phyloP scores from a whole-genome alignment of 257 asterid species.

The Penstemon barbatus region DNA sequence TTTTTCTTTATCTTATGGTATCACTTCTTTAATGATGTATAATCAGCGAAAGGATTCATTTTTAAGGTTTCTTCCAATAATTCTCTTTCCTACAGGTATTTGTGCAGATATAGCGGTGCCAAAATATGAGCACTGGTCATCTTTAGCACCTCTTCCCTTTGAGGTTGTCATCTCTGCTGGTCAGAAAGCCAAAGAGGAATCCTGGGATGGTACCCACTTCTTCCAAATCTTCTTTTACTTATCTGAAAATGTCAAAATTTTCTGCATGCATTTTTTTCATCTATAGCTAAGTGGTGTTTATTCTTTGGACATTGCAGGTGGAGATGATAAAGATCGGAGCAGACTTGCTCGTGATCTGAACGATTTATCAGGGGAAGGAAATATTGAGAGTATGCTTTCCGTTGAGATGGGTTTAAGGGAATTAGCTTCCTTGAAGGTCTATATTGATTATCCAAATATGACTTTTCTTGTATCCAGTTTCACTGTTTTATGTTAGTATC shows the following conservation, averaged over 20 bases:
- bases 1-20: background rate
- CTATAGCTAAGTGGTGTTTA: conserved; percentile 26
- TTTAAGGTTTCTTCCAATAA: conserved; percentile 9
- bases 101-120: conserved; percentile 82
- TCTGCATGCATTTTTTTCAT: conserved; percentile 16
- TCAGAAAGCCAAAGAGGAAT: conserved; percentile 89
- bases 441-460: conserved; percentile 15
- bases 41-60: conserved; percentile 16
- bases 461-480: conserved; percentile 16
- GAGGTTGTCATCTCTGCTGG: conserved; percentile 97
- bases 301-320: conserved; percentile 42
- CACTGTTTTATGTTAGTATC: conserved; percentile 21
- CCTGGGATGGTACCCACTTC: conserved; percentile 71
- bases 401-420: conserved; percentile 99
- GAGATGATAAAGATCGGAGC: conserved; percentile 50
- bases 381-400: conserved; percentile 96
- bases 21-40: conserved; percentile 2
- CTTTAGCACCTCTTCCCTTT: conserved; percentile 97
- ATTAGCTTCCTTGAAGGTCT: conserved; percentile 93
- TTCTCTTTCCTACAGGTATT: conserved; percentile 58
- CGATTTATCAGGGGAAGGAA: conserved; percentile 97
- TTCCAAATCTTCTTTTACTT: conserved; percentile 25
- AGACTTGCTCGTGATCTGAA: conserved; percentile 65
- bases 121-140: conserved; percentile 92
- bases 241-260: conserved; percentile 4